These are phyloP conservation scores for Dryadomyces quercivorus DNA, from an alignment of 2,329 filamentous ascomycete genomes.

Conservation along the genomic window DNA sequence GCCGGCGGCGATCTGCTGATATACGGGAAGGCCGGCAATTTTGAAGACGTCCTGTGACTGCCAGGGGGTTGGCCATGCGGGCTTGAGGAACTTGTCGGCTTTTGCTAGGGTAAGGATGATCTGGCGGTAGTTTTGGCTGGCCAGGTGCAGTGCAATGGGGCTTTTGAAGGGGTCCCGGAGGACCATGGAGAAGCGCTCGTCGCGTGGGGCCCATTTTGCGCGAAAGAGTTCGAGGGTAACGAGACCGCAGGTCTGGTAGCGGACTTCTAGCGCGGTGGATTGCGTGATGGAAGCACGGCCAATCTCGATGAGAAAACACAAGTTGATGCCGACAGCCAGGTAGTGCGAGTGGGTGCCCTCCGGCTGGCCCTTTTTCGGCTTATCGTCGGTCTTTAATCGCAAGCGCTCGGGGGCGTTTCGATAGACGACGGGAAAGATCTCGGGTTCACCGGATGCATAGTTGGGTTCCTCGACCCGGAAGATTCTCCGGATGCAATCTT, in stretches of 20 bases:
- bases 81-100: constrained; percentile 42
- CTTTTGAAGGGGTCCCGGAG: constrained; percentile 32
- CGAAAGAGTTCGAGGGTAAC: constrained; percentile 39
- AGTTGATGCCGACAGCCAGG: constrained; percentile 39
- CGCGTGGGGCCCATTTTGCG: constrained; percentile 36
- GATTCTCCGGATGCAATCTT: constrained; percentile 31
- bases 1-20: constrained; percentile 39
- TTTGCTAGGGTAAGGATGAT: constrained; percentile 42
- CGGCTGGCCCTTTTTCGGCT: constrained; percentile 27
- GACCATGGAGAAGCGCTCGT: constrained; percentile 42
- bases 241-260: constrained; percentile 37
- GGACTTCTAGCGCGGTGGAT: constrained; percentile 33
- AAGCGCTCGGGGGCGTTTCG: constrained; percentile 25
- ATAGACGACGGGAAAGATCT: constrained; percentile 41
- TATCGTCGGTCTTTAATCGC: constrained; percentile 22
- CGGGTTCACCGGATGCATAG: constrained; percentile 20
- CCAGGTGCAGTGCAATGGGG: constrained; percentile 27
- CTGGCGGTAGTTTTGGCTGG: constrained; percentile 40
- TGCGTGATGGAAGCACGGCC: constrained; percentile 29
- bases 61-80: constrained; percentile 44
- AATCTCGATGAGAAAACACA: constrained; percentile 40
- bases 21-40: constrained; percentile 37
- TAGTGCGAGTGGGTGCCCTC: constrained; percentile 44
- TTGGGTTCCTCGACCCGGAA: constrained; percentile 32
- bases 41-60: constrained; percentile 38